Conservation (phyloP, 345 rosid genomes). For the Linum lewisii region DNA sequence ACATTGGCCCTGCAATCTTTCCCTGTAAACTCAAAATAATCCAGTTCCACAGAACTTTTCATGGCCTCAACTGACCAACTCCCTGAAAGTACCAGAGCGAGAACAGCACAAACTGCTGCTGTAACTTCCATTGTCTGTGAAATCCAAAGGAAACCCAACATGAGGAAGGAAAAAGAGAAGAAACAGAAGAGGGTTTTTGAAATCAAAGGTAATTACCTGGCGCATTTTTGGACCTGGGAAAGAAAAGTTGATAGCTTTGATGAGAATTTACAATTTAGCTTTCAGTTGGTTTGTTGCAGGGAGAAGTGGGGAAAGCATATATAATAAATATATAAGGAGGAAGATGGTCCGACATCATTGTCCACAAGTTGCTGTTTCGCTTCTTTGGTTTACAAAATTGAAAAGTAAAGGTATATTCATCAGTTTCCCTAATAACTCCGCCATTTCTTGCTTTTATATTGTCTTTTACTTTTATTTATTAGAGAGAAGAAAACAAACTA, state of each 20-base stretch:
- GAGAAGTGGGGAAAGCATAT: not conserved
- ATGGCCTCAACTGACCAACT: slow-evolving; percentile 23
- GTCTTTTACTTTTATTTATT: no score
- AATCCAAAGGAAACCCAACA: not conserved
- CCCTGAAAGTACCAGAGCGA: slow-evolving; percentile 23
- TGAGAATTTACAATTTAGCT: no score
- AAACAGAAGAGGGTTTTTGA: not conserved
- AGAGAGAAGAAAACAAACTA: no score
- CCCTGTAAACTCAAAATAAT: slow-evolving; percentile 16
- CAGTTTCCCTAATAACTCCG: no score
- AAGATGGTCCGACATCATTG: not conserved
- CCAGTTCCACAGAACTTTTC: slow-evolving; percentile 7
- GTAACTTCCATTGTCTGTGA: slow-evolving; percentile 19
- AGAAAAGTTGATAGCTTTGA: not conserved
- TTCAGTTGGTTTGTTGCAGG: no score
- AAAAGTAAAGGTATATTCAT: no score
- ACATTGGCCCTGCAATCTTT: slow-evolving; percentile 19
- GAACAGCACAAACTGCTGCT: slow-evolving; percentile 8
- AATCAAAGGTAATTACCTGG: not conserved
- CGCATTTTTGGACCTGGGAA: not conserved
- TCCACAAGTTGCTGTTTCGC: not conserved
- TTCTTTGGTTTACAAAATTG: not conserved
- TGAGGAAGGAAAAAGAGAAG: not conserved
- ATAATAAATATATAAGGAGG: not conserved
- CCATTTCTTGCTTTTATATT: no score